Conservation (phyloP, 2,329 filamentous ascomycete genomes). For the Pleoardoris graminearum region DNA sequence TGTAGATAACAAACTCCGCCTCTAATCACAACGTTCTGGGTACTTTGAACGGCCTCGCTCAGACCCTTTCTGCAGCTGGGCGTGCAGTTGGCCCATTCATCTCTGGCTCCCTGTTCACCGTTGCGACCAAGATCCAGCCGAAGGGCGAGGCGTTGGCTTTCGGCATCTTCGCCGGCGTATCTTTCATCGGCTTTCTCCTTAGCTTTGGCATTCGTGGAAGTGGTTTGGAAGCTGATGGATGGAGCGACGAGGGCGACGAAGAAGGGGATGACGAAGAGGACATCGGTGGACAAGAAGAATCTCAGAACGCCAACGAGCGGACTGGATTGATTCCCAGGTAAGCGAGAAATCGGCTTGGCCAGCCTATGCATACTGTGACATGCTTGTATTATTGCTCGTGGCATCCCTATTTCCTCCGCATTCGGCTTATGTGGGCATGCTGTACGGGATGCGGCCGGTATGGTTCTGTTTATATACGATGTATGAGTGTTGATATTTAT, state of each 20-base stretch:
- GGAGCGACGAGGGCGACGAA: constrained; percentile 46
- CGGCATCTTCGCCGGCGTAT: constrained; percentile 82
- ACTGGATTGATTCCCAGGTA: constrained; percentile 38
- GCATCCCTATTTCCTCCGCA: too few species aligned
- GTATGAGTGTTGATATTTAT: too few species aligned
- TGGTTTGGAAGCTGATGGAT: constrained; percentile 62
- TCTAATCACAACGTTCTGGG: constrained; percentile 84
- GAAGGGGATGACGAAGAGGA: constrained; percentile 38
- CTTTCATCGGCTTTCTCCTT: constrained; percentile 76
- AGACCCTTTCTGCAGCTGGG: constrained; percentile 89
- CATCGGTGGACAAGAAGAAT: constrained; percentile 19
- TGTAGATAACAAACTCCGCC: constrained; percentile 87
- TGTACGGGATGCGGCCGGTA: too few species aligned
- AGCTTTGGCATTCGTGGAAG: constrained; percentile 76
- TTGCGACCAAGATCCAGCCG: constrained; percentile 71
- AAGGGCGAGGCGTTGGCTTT: constrained; percentile 87
- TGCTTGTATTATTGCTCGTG: too few species aligned
- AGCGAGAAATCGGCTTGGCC: background rate
- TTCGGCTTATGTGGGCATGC: too few species aligned
- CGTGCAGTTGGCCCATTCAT: constrained; percentile 86
- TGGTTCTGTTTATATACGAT: too few species aligned
- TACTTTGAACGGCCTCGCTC: constrained; percentile 88
- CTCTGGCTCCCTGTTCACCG: constrained; percentile 82
- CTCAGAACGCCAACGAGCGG: constrained; percentile 30
- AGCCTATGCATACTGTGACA: background rate